phyloP scores from a whole-genome alignment of 2,329 filamentous ascomycete genomes.

The Fusarium denticulatum region DNA sequence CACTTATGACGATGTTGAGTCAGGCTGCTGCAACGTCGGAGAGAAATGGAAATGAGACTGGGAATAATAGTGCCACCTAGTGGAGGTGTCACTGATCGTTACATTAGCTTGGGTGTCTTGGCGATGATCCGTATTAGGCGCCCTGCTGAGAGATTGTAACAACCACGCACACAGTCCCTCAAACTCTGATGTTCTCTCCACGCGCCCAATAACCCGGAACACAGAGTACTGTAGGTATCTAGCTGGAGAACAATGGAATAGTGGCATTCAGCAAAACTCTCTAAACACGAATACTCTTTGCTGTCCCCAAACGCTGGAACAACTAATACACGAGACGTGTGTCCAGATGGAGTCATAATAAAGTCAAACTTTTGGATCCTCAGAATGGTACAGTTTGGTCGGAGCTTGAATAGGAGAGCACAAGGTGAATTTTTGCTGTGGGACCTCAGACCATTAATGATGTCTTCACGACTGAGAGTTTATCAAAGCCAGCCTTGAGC shows the following conservation, averaged over 20 bases:
- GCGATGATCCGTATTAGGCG: slow-evolving; percentile 19
- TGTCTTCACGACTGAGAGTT: not conserved
- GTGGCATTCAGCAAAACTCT: not conserved
- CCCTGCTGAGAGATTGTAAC: slow-evolving; percentile 14
- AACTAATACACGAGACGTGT: not conserved
- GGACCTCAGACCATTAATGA: not conserved
- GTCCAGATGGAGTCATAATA: not conserved
- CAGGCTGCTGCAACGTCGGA: slow-evolving; percentile 16
- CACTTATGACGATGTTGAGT: slow-evolving; percentile 6
- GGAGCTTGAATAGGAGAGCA: not conserved
- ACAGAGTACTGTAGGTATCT: not conserved
- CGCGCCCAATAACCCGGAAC: not conserved
- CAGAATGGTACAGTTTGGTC: not conserved
- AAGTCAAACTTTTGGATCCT: slow-evolving; percentile 8
- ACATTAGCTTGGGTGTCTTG: slow-evolving; percentile 14
- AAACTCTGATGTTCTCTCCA: not conserved
- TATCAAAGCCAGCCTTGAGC: not conserved
- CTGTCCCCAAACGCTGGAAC: not conserved
- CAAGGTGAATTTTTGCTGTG: slow-evolving; percentile 3
- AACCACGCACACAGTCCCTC: not conserved
- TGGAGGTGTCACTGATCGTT: slow-evolving; percentile 9
- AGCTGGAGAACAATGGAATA: not conserved
- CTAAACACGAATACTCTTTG: not conserved
- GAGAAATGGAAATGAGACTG: slow-evolving; percentile 32
- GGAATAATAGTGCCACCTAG: slow-evolving; percentile 25